These are phyloP conservation scores for Cutaneotrichosporon sp. DNA, from an alignment of 1,284 basidiomycete species.

Conservation along the genomic window DNA sequence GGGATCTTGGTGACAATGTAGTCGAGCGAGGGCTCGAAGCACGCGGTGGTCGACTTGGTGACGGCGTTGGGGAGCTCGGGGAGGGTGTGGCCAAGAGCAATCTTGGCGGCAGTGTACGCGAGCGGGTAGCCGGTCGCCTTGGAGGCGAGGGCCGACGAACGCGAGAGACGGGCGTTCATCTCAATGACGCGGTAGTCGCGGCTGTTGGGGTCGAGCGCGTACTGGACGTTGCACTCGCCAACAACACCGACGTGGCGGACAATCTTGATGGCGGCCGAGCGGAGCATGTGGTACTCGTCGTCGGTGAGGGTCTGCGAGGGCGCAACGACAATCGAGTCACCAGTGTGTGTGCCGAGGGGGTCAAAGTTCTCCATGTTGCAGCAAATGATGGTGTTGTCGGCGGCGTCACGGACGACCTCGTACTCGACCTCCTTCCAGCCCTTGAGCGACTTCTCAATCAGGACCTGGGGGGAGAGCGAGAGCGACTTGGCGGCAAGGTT, in stretches of 20 bases:
- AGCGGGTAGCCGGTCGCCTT: constrained; percentile 99
- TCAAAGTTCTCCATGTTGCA: constrained; percentile 99
- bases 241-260: constrained; percentile 97
- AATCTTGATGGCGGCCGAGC: constrained; percentile 95
- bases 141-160: constrained; percentile 87
- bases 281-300: constrained; percentile 98
- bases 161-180: constrained; percentile 81
- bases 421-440: constrained; percentile 99
- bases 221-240: constrained; percentile 92
- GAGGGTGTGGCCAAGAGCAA: constrained; percentile 96
- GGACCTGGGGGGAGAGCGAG: constrained; percentile 88
- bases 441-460: constrained; percentile 98
- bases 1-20: constrained; percentile 99
- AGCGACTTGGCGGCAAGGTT: constrained; percentile 92
- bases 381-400: constrained; percentile 91
- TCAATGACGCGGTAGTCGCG: constrained; percentile 98
- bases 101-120: constrained; percentile 98
- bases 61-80: constrained; percentile 98
- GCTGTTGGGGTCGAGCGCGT: constrained; percentile 90
- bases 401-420: constrained; percentile 98
- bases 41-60: constrained; percentile 98
- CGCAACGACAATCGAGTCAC: constrained; percentile 99
- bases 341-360: constrained; percentile 98
- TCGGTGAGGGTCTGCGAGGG: constrained; percentile 98
- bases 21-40: constrained; percentile 99